These are phyloP conservation scores for Sporothrix curviconia DNA, from an alignment of 2,329 filamentous ascomycete species.

Conservation along the genomic window DNA sequence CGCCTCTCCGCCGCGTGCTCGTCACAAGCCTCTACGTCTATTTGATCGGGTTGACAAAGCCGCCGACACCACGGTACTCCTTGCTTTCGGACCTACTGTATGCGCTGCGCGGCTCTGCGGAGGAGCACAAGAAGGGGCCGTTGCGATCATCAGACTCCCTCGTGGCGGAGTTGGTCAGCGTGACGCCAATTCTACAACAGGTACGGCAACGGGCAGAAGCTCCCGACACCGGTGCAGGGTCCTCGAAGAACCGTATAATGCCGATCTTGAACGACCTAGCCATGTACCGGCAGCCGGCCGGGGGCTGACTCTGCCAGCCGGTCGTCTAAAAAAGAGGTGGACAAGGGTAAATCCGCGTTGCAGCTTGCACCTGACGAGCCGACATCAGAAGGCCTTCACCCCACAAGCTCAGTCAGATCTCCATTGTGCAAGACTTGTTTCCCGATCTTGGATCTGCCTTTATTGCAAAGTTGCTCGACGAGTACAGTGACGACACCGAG, in stretches of 20 bases:
- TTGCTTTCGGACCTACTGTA: constrained; percentile 79
- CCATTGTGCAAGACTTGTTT: constrained; percentile 89
- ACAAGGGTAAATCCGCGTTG: constrained; percentile 58
- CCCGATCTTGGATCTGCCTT: constrained; percentile 81
- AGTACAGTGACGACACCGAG: constrained; percentile 72
- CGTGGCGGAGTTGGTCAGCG: constrained; percentile 74
- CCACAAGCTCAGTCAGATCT: constrained; percentile 81
- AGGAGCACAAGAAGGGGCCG: constrained; percentile 52
- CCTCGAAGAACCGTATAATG: constrained; percentile 47
- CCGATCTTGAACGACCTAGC: constrained; percentile 56
- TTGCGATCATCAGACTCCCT: constrained; percentile 60
- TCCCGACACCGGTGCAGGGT: constrained; percentile 25
- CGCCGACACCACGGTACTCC: constrained; percentile 61
- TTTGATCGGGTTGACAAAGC: constrained; percentile 62
- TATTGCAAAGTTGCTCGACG: constrained; percentile 68
- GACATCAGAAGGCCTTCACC: constrained; percentile 43
- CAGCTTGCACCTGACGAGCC: too few relatives aligned
- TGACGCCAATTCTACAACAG: constrained; percentile 66
- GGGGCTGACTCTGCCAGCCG: constrained; percentile 39
- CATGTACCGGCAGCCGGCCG: constrained; percentile 50
- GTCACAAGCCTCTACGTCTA: constrained; percentile 70
- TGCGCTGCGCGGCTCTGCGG: constrained; percentile 64
- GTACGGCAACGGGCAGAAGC: constrained; percentile 49
- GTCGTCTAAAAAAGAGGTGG: constrained; percentile 47
- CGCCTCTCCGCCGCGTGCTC: constrained; percentile 58